Evolutionary conservation across 345 rosid genomes (phyloP).

Genomic region (Hibiscus syriacus): DNA sequence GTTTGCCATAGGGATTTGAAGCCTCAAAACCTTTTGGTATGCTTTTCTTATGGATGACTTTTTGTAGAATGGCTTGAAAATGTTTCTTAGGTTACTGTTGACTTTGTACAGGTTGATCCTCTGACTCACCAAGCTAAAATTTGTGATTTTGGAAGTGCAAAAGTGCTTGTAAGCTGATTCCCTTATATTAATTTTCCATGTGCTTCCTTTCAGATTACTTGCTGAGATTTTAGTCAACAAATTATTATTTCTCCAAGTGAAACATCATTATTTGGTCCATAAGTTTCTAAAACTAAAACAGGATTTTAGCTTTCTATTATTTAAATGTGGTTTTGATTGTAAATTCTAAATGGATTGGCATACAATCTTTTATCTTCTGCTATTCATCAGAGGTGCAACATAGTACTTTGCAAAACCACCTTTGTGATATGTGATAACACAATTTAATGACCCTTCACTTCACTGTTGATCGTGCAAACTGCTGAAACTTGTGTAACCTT

Average conservation of each 20-base stretch:
- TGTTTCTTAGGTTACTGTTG: constrained; percentile 12
- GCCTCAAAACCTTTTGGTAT: constrained; percentile 90
- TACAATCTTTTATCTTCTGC: background rate
- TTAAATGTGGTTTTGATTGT: background rate
- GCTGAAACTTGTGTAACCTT: background rate
- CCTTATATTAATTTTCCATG: background rate
- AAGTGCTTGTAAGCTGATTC: background rate
- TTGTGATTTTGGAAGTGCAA: background rate
- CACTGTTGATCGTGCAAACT: no score
- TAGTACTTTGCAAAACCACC: background rate
- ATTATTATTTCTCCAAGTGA: background rate
- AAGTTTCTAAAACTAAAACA: background rate
- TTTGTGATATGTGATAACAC: background rate
- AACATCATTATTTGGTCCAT: background rate
- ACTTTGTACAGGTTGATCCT: constrained; percentile 67
- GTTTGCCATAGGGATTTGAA: constrained; percentile 87
- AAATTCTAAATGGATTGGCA: background rate
- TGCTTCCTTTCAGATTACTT: background rate
- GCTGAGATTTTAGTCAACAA: background rate
- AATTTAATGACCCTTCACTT: no score
- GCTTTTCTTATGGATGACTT: constrained; percentile 6
- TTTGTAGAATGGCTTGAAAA: background rate
- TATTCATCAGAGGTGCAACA: background rate
- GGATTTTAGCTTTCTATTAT: background rate
- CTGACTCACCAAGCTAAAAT: constrained; percentile 15